phyloP scores from a whole-genome alignment of 106 monocot species.

The Dendrobium catenatum region DNA sequence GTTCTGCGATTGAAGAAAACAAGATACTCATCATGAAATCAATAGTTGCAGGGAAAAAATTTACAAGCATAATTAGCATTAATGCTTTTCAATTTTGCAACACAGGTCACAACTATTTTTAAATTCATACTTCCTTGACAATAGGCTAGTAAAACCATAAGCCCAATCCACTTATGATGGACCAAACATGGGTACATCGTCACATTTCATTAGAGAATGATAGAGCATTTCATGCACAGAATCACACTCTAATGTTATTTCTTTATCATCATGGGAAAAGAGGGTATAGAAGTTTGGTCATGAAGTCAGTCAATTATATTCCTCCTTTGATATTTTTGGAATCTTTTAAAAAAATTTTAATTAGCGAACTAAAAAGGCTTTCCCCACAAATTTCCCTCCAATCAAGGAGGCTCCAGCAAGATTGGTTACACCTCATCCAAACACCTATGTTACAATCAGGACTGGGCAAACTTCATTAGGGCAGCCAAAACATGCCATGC shows the following conservation, averaged over 20 bases:
- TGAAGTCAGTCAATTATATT: background rate
- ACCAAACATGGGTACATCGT: background rate
- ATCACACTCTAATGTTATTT: background rate
- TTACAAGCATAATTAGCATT: background rate
- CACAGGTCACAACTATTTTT: background rate
- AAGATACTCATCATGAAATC: background rate
- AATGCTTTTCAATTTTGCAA: background rate
- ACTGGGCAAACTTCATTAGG: background rate
- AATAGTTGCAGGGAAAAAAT: background rate
- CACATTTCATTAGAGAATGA: background rate
- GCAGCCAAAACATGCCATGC: no score
- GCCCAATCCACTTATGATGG: background rate
- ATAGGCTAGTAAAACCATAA: background rate
- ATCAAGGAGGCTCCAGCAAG: background rate
- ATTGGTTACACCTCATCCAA: background rate
- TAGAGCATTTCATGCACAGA: background rate
- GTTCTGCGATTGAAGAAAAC: slow-evolving; percentile 41
- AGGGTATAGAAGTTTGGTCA: background rate
- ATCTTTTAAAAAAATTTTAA: background rate
- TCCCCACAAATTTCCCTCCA: background rate
- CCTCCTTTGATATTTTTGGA: background rate
- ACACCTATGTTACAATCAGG: background rate
- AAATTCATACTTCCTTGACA: background rate
- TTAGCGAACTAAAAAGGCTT: background rate
- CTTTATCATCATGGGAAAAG: background rate